Conservation (phyloP, 305 asterid genomes). For the Ajuga reptans region DNA sequence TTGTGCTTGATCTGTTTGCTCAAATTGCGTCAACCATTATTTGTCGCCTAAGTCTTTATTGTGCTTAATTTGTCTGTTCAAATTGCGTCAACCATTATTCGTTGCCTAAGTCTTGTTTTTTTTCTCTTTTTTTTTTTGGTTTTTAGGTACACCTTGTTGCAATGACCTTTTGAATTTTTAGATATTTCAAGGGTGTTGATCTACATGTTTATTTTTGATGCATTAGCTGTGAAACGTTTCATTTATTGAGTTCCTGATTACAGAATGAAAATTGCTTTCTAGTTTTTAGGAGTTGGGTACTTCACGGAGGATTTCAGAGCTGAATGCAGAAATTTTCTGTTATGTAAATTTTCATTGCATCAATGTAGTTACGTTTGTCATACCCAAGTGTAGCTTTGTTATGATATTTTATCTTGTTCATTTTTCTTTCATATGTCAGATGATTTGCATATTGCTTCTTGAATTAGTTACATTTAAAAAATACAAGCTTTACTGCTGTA, state of each 20-base stretch:
- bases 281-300: too few species aligned
- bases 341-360: background rate
- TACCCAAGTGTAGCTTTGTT: background rate
- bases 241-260: too few species aligned
- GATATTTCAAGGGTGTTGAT: background rate
- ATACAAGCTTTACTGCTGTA: background rate
- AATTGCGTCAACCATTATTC: background rate
- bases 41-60: background rate
- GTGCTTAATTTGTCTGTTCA: too few species aligned
- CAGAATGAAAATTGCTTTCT: too few species aligned
- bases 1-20: background rate
- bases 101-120: background rate
- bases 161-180: background rate
- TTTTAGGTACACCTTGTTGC: background rate
- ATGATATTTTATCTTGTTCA: background rate
- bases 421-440: background rate
- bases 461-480: too few species aligned
- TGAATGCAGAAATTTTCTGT: background rate
- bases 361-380: background rate
- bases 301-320: too few species aligned
- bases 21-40: background rate
- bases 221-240: background rate
- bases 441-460: background rate
- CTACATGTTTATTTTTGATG: background rate
- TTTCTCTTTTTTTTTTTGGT: background rate